These are phyloP conservation scores for Podospora tetraspora DNA, from an alignment of 495 filamentous ascomycete species.

Conservation along the genomic window DNA sequence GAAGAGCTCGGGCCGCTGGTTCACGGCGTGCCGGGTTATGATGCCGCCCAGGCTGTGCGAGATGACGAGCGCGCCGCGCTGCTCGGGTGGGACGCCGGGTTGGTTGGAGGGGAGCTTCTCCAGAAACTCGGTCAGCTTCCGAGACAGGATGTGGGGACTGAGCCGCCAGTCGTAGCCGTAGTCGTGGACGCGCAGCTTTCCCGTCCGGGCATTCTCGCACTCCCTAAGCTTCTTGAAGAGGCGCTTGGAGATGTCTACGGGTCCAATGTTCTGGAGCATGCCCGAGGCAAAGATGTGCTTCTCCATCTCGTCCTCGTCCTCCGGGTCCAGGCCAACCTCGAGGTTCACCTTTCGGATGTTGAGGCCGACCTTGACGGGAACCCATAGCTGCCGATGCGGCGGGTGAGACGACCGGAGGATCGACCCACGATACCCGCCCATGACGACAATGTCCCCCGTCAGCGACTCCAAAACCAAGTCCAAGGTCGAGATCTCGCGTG, in stretches of 20 bases:
- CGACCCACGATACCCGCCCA: slow-evolving; percentile 90
- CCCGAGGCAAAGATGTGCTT: slow-evolving; percentile 75
- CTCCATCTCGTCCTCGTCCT: slow-evolving; percentile 83
- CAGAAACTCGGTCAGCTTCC: slow-evolving; percentile 63
- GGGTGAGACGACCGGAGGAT: slow-evolving; percentile 79
- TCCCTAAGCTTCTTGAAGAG: slow-evolving; percentile 73
- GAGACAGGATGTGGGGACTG: slow-evolving; percentile 71
- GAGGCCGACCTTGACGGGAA: slow-evolving; percentile 88
- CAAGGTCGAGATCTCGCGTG: slow-evolving; percentile 39
- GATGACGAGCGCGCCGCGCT: slow-evolving; percentile 72
- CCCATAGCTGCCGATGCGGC: slow-evolving; percentile 80
- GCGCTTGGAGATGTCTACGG: slow-evolving; percentile 80
- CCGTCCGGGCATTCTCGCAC: slow-evolving; percentile 63
- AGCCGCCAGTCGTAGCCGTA: slow-evolving; percentile 97
- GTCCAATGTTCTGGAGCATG: slow-evolving; percentile 85
- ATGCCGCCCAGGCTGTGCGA: slow-evolving; percentile 88
- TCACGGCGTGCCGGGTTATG: slow-evolving; percentile 85
- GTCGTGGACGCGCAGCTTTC: slow-evolving; percentile 73
- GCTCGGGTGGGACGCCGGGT: slow-evolving; percentile 38
- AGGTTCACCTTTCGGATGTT: slow-evolving; percentile 90
- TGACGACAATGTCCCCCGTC: slow-evolving; percentile 78
- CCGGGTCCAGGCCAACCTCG: slow-evolving; percentile 74
- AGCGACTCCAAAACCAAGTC: slow-evolving; percentile 63
- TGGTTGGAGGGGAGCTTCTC: slow-evolving; percentile 71
- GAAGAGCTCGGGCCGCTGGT: slow-evolving; percentile 81